These are phyloP conservation scores for Aspergillus proliferans DNA, from an alignment of 2,329 filamentous ascomycete species.

Conservation along the genomic window DNA sequence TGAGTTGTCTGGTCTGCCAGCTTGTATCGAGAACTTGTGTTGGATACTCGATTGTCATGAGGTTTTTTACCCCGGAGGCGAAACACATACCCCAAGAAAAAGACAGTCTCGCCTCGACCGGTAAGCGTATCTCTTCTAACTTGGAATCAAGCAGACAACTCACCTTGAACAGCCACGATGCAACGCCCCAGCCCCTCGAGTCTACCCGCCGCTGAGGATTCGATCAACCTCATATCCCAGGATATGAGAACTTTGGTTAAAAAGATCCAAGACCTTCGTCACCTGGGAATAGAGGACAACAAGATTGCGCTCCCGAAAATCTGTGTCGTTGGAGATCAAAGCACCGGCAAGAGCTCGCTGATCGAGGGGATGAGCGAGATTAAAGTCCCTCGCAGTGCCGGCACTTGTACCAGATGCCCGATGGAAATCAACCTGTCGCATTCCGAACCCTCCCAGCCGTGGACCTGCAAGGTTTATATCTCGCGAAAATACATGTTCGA, in stretches of 20 bases:
- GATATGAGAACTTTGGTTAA: slow-evolving; percentile 34
- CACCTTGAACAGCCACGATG: slow-evolving; percentile 1
- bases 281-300: slow-evolving; percentile 65
- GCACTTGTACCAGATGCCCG: slow-evolving; percentile 74
- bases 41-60: too few species aligned
- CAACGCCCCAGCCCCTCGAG: not conserved
- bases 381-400: slow-evolving; percentile 62
- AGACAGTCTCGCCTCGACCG: not conserved
- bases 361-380: slow-evolving; percentile 61
- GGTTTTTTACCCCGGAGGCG: not conserved
- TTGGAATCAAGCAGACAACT: not conserved
- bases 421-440: slow-evolving; percentile 68
- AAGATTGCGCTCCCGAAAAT: slow-evolving; percentile 66
- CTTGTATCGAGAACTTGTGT: not conserved
- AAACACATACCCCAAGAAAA: not conserved
- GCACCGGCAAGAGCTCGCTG: slow-evolving; percentile 69
- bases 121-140: not conserved
- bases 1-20: not conserved
- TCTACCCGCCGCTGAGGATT: slow-evolving; percentile 5
- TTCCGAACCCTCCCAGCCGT: slow-evolving; percentile 41
- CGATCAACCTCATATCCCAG: slow-evolving; percentile 23
- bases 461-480: slow-evolving; percentile 64
- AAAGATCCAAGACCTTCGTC: slow-evolving; percentile 55
- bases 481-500: slow-evolving; percentile 58
- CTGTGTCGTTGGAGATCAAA: slow-evolving; percentile 79